phyloP scores from a whole-genome alignment of 2,329 filamentous ascomycete species.

The Paracamarosporium sp. region DNA sequence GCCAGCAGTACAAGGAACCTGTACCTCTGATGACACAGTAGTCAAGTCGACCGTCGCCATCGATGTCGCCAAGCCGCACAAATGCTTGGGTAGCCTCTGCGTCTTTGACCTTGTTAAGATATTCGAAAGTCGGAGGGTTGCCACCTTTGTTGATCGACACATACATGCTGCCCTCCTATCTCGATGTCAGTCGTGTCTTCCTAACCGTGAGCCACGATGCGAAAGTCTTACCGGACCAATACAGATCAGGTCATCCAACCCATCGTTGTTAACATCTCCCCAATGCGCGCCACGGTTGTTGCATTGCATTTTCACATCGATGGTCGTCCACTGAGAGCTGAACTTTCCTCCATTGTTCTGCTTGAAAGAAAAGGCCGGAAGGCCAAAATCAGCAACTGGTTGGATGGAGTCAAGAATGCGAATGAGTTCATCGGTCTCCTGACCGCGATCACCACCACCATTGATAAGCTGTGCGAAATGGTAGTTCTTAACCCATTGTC shows the following conservation, averaged over 20 bases:
- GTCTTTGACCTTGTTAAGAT: conserved; percentile 22
- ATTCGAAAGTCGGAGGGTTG: conserved; percentile 27
- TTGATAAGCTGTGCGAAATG: conserved; percentile 17
- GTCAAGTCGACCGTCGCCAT: conserved; percentile 45
- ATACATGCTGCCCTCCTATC: conserved; percentile 21
- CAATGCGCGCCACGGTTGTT: conserved; percentile 18
- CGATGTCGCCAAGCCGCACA: conserved; percentile 42
- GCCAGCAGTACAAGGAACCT: conserved; percentile 39
- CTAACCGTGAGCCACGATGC: not conserved
- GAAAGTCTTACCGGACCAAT: conserved; percentile 2
- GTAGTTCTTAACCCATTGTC: conserved; percentile 10
- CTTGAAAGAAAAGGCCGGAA: conserved; percentile 1
- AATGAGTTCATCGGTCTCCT: conserved; percentile 15
- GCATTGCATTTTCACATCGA: conserved; percentile 6
- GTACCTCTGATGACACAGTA: conserved; percentile 34
- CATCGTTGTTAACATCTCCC: conserved; percentile 36
- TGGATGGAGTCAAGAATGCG: conserved; percentile 6
- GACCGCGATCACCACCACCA: not conserved
- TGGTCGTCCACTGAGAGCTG: not conserved
- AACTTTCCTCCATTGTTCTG: conserved; percentile 1
- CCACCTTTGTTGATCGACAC: conserved; percentile 30
- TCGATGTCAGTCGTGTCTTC: conserved; percentile 7
- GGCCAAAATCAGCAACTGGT: not conserved
- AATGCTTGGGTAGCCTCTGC: conserved; percentile 8
- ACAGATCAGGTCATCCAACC: conserved; percentile 42